Base-by-base conservation (phyloP, 305 asterid genomes). In the Fraxinus ornus region DNA sequence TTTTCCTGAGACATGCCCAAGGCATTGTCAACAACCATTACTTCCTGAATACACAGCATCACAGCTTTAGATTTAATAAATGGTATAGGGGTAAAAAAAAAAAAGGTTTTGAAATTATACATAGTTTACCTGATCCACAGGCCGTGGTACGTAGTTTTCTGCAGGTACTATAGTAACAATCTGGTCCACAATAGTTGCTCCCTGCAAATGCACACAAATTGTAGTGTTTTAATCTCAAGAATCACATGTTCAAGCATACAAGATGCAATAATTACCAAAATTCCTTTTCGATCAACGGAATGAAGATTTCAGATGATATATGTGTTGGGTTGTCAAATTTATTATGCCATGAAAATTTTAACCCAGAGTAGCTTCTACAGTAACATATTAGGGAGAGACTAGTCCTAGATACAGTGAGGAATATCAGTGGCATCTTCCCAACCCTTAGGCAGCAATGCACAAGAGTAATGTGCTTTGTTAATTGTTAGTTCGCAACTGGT, bases 161-260 rank as follows among this genome's bases (percentile, higher is more conserved):
- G 90, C 94, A 60, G 81, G 89, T 44, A 89, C 82, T 68, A 94
- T 94, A 82, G 79, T 89, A 83, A 93, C 98, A 83, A 88, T 92
- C 89, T 88, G 94, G 90, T 94, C 98, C 81, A 94, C 95, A 86
- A 94, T 92, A 57, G 97, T 94, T 75, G 98, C 98, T 81, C 98
- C 97, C 98, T 94, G 91, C 80, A 86, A 82, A 78, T 75, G 76
- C 80, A 80, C 28, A 80, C 33, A 68, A 79, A 24, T 36, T 5
- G 39, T 32, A 78, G 71, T 66, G 75, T 21, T 78, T 39, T 68
- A n/a, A 79, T 12, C 78, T 82, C 36, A 5, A 47, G 60, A 39
- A 81, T 75, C 57, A 33, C 66, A 79, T 70, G 82, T 37, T 26
- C 80, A 71, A 71, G 36, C 71, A 68, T 81, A 55, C 32, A 79